Percentiles rank a stretch among this genome's conserved stretches.
Evolutionary conservation across 176 grass and related monocot genomes (phyloP).

Genomic region (Cenchrus fungigraminus): DNA sequence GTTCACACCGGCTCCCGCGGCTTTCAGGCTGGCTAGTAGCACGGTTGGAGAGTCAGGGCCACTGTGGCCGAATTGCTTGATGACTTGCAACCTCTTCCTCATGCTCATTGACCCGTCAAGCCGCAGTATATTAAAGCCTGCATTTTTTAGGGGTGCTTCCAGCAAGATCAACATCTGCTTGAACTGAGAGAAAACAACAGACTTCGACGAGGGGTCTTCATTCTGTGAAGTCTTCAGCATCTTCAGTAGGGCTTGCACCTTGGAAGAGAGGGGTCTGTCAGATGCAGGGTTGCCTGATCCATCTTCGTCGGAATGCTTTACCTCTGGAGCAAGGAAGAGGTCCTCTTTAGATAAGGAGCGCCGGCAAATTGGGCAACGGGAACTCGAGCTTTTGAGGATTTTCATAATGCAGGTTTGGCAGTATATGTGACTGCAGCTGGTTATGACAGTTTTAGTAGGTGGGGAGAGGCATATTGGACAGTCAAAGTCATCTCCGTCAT

Average conservation of each 20-base stretch:
- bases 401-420: conserved; percentile 85
- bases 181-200: conserved; percentile 94
- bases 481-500: conserved; percentile 95
- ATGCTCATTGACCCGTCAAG: conserved; percentile 80
- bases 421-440: conserved; percentile 89
- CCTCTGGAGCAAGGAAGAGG: conserved; percentile 75
- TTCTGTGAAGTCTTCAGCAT: conserved; percentile 58
- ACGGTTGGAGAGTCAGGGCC: conserved; percentile 65
- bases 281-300: conserved; percentile 30
- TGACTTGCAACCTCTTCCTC: conserved; percentile 71
- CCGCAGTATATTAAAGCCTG: conserved; percentile 64
- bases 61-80: conserved; percentile 49
- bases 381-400: conserved; percentile 70
- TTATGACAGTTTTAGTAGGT: conserved; percentile 80
- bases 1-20: conserved; percentile 76
- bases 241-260: conserved; percentile 74
- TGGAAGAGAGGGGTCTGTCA: conserved; percentile 70
- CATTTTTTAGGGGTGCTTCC: conserved; percentile 67
- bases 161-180: conserved; percentile 85
- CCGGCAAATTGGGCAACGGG: conserved; percentile 86
- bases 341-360: conserved; percentile 75
- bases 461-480: conserved; percentile 94
- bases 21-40: conserved; percentile 84
- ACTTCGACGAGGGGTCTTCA: conserved; percentile 66
- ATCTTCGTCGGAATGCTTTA: conserved; percentile 56